These are phyloP conservation scores for Discostella pseudostelligera DNA, from an alignment of 108 stramenopile species.

Conservation along the genomic window DNA sequence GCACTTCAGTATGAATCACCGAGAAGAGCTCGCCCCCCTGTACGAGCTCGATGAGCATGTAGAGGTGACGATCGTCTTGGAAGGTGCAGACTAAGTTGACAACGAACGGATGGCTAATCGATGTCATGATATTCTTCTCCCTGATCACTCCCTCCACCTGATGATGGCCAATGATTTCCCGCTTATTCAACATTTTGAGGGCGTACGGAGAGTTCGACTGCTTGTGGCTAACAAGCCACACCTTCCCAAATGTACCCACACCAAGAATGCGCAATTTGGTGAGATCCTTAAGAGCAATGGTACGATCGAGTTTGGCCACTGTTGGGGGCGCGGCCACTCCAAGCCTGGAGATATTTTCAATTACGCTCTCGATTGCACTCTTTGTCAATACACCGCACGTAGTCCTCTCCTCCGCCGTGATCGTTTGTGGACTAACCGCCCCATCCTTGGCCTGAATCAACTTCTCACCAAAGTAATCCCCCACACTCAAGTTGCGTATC, in stretches of 20 bases:
- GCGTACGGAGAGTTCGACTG: conserved; percentile 78
- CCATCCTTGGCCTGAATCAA: conserved; percentile 61
- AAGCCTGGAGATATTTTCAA: conserved; percentile 68
- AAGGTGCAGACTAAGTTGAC: conserved; percentile 87
- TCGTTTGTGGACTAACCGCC: conserved; percentile 56
- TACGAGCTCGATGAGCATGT: conserved; percentile 90
- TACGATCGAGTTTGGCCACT: conserved; percentile 49
- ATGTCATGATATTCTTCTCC: conserved; percentile 91
- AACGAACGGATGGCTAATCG: conserved; percentile 91
- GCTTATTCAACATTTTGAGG: conserved; percentile 89
- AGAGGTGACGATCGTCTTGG: conserved; percentile 86
- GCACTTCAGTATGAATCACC: conserved; percentile 88
- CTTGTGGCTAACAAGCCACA: conserved; percentile 96
- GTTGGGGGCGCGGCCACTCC: conserved; percentile 56
- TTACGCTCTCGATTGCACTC: conserved; percentile 69
- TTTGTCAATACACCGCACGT: conserved; percentile 71
- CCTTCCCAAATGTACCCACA: conserved; percentile 98
- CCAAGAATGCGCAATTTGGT: conserved; percentile 93
- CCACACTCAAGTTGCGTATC: conserved; percentile 70
- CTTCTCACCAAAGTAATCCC: conserved; percentile 83
- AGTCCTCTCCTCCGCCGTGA: conserved; percentile 70
- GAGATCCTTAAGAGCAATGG: conserved; percentile 69
- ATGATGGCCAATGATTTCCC: conserved; percentile 97
- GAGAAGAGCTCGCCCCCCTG: conserved; percentile 94
- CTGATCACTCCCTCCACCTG: conserved; percentile 93